These are phyloP conservation scores for Calonectria henricotiae DNA, from an alignment of 2,329 filamentous ascomycete species.

Conservation along the genomic window DNA sequence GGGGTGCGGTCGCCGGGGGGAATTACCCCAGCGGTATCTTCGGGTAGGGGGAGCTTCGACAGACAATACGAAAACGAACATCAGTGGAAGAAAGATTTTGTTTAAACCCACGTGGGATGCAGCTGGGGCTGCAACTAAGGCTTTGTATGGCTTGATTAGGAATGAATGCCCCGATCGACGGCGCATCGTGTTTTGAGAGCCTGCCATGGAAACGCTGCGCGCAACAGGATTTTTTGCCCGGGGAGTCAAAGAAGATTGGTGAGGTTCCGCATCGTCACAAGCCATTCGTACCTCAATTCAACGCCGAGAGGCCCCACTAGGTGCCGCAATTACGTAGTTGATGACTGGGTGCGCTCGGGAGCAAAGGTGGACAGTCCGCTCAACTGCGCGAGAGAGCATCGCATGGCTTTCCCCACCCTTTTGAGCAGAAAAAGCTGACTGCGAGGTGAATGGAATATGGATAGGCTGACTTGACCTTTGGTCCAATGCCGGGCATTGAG, in stretches of 20 bases:
- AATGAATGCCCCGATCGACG: constrained; percentile 11
- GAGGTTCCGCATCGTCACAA: constrained; percentile 31
- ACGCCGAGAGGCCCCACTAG: constrained; percentile 37
- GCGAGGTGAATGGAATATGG: neutral
- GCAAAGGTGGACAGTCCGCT: constrained; percentile 18
- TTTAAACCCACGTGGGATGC: constrained; percentile 39
- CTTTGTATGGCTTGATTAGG: constrained; percentile 24
- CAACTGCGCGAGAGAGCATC: constrained; percentile 15
- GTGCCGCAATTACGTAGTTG: constrained; percentile 43
- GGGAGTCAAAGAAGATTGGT: constrained; percentile 20
- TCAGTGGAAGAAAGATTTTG: constrained; percentile 23
- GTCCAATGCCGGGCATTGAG: constrained; percentile 17
- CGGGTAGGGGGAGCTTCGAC: constrained; percentile 29
- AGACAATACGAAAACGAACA: constrained; percentile 41
- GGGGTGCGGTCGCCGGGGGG: constrained; percentile 10
- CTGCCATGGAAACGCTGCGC: constrained; percentile 22
- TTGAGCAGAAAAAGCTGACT: constrained; percentile 12
- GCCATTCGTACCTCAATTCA: constrained; percentile 32
- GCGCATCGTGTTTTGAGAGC: constrained; percentile 11
- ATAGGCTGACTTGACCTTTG: too few relatives aligned
- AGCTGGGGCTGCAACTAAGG: constrained; percentile 26
- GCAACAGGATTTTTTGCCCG: constrained; percentile 11
- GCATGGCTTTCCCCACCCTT: constrained; percentile 3
- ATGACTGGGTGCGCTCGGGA: constrained; percentile 7
- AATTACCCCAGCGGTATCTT: constrained; percentile 40